These are phyloP conservation scores for Neospora caninum DNA, from an alignment of 169 alveolate species.

Conservation along the genomic window DNA sequence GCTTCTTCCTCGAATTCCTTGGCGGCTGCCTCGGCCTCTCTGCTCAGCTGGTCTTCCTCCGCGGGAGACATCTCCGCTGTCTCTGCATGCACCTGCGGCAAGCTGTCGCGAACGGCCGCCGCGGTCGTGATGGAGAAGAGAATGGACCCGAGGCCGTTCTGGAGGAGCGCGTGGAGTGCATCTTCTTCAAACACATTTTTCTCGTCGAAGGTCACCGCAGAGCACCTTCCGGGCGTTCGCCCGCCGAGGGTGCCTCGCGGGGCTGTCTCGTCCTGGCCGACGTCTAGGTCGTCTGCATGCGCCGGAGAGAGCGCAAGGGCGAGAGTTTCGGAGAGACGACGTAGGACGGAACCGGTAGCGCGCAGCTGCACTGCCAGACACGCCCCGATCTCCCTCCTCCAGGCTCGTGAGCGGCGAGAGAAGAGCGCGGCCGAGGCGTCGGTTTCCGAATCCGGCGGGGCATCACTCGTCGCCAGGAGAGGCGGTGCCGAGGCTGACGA, in stretches of 20 bases:
- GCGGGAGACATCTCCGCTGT: neutral
- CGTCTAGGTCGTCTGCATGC: neutral
- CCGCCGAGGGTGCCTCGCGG: too few relatives aligned
- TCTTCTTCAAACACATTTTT: neutral
- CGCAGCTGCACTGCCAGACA: neutral
- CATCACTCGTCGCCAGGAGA: neutral
- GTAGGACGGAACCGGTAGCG: neutral
- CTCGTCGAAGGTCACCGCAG: neutral
- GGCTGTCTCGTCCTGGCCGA: neutral
- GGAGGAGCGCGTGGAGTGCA: neutral
- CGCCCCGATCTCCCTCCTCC: neutral
- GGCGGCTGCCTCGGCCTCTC: neutral
- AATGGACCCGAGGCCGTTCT: neutral
- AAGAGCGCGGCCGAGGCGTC: neutral
- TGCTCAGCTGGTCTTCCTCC: neutral
- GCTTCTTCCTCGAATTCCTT: neutral
- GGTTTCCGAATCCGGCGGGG: too few relatives aligned
- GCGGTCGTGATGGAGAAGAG: neutral
- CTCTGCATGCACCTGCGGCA: neutral
- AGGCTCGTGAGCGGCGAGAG: neutral
- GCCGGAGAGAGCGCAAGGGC: neutral
- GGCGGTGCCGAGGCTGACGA: too few relatives aligned
- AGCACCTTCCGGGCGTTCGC: neutral
- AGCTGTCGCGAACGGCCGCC: neutral
- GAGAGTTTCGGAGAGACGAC: neutral